Conservation (phyloP, 2,329 filamentous ascomycete genomes). For the Fusarium citri region DNA sequence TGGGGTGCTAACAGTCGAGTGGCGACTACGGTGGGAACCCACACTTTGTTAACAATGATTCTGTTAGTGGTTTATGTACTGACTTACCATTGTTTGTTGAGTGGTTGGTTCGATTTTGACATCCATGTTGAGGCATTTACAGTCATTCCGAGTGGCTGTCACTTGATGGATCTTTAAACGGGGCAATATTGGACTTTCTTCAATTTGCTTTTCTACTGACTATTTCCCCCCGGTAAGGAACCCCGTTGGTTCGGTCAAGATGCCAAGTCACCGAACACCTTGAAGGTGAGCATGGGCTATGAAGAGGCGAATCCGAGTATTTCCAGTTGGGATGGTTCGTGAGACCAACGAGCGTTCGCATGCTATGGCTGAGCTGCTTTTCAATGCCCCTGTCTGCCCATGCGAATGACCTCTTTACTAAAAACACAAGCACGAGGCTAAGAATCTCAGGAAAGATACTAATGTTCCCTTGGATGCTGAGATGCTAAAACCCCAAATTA, state of each 20-base stretch:
- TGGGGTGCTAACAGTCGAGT: not conserved
- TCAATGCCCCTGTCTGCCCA: too few relatives aligned
- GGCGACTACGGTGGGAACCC: not conserved
- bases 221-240: fast-evolving
- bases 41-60: fast-evolving
- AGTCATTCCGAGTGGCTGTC: not conserved
- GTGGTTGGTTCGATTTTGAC: not conserved
- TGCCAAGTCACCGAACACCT: not conserved
- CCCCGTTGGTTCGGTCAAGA: not conserved
- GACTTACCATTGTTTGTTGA: fast-evolving
- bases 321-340: fast-evolving
- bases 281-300: not conserved
- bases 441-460: too few relatives aligned
- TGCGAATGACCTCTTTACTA: too few relatives aligned
- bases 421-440: too few relatives aligned
- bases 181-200: too few relatives aligned
- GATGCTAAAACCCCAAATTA: too few relatives aligned
- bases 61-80: not conserved
- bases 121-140: conserved; percentile 28
- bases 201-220: not conserved
- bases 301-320: too few relatives aligned
- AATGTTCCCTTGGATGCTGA: too few relatives aligned
- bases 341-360: too few relatives aligned
- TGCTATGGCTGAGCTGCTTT: too few relatives aligned
- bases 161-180: not conserved